Conservation (phyloP, 139 green algal genomes). For the Penium margaritaceum region DNA sequence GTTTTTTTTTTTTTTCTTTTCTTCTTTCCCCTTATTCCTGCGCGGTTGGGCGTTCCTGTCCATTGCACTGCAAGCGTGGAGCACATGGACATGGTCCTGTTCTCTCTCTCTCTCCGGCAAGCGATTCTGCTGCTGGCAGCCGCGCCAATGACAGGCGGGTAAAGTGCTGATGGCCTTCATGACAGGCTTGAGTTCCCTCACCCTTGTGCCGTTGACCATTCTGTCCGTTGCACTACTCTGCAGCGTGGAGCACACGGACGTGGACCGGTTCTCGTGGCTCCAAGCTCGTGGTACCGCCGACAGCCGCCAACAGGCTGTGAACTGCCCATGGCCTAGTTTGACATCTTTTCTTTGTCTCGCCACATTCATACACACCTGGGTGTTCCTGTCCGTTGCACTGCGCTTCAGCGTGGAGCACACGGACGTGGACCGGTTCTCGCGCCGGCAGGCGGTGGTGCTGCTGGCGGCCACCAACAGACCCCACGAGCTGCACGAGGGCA, state of each 20-base stretch:
- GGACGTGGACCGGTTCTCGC: slow-evolving; percentile 5
- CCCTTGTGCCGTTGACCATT: not conserved
- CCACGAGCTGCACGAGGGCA: slow-evolving; percentile 66
- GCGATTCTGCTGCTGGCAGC: not conserved
- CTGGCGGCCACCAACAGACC: slow-evolving; percentile 44
- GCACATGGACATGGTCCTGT: not conserved
- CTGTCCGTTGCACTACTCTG: not conserved
- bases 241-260: slow-evolving; percentile 2
- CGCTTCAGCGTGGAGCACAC: slow-evolving; percentile 9
- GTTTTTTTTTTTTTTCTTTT: no score
- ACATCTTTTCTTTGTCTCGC: not conserved
- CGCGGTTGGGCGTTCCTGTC: not conserved
- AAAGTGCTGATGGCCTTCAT: not conserved
- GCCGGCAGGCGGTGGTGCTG: slow-evolving; percentile 19
- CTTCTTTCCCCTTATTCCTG: no score
- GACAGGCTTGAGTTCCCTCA: not conserved
- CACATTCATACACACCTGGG: not conserved
- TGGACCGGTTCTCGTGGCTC: slow-evolving; percentile 9
- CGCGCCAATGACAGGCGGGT: not conserved
- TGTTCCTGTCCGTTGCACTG: not conserved
- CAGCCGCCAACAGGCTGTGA: not conserved
- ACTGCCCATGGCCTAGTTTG: not conserved
- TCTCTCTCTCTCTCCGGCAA: slow-evolving; percentile 3
- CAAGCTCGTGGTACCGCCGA: not conserved
- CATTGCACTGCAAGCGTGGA: not conserved